A percentile compares a stretch with the other conserved stretches of the same genome.
Evolutionary conservation across 768 basidiomycete species (phyloP).

Genomic region (Boletellus ananas): DNA sequence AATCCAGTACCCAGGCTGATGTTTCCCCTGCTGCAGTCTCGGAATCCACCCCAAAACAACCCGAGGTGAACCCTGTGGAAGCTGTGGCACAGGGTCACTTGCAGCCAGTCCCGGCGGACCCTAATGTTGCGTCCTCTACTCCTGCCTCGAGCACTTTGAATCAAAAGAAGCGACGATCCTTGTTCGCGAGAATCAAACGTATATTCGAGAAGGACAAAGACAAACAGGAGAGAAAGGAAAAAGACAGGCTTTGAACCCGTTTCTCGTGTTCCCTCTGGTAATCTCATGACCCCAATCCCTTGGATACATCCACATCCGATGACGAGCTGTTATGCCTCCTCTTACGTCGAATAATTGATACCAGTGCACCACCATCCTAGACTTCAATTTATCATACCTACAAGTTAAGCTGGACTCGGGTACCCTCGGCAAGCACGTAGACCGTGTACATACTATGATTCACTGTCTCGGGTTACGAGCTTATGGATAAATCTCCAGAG

Average conservation of each 20-base stretch:
- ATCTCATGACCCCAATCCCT: background rate
- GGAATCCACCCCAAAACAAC: background rate
- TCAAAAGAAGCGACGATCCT: slow-evolving; percentile 50
- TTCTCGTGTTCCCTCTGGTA: background rate
- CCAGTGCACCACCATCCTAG: slow-evolving; percentile 9
- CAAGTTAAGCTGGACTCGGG: slow-evolving; percentile 8
- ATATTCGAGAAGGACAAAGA: slow-evolving; percentile 51
- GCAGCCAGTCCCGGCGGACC: background rate
- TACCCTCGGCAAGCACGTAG: slow-evolving; percentile 9
- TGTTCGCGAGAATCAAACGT: slow-evolving; percentile 51
- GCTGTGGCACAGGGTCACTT: background rate
- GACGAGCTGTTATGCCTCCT: slow-evolving; percentile 18
- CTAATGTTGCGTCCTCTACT: slow-evolving; percentile 14
- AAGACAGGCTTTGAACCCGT: slow-evolving; percentile 17
- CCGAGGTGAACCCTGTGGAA: background rate
- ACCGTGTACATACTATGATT: slow-evolving; percentile 16
- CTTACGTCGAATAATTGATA: slow-evolving; percentile 12
- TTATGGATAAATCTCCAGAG: slow-evolving; percentile 38
- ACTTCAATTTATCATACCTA: slow-evolving; percentile 19
- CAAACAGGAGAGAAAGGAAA: slow-evolving; percentile 37
- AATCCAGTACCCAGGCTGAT: background rate
- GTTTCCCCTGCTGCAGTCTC: background rate
- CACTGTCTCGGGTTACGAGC: background rate
- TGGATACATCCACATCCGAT: slow-evolving; percentile 4
- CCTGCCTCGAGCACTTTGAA: slow-evolving; percentile 34